A percentile compares a stretch with the other conserved stretches of the same genome.
These are phyloP conservation scores for Suhomyces bribrorum DNA, from an alignment of 1,139 yeast species.

Conservation along the genomic window DNA sequence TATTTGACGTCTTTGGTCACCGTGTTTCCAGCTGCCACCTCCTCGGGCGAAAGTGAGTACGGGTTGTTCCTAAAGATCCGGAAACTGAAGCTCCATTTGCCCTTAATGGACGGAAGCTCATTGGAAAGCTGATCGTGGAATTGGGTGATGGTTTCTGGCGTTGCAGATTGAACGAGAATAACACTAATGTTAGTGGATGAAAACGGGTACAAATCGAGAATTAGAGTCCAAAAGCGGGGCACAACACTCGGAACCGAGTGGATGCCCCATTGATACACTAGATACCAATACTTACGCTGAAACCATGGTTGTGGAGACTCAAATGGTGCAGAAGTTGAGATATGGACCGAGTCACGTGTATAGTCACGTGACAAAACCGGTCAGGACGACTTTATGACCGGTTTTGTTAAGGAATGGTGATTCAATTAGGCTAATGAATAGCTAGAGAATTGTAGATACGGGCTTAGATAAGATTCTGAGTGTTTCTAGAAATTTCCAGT, in stretches of 20 bases:
- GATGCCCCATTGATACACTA: too few species aligned
- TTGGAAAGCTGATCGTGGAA: conserved; percentile 69
- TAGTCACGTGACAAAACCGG: too few species aligned
- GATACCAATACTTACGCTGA: conserved; percentile 34
- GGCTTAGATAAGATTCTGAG: too few species aligned
- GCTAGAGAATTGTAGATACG: too few species aligned
- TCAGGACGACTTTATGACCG: too few species aligned
- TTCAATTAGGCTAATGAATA: too few species aligned
- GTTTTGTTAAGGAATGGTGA: too few species aligned
- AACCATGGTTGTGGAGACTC: conserved; percentile 27
- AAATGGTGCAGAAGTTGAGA: too few species aligned
- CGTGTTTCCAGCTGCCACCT: conserved; percentile 21
- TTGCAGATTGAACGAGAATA: conserved; percentile 54
- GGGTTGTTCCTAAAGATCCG: conserved; percentile 66
- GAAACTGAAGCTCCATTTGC: conserved; percentile 66
- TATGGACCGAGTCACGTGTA: too few species aligned
- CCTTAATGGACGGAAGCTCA: conserved; percentile 57
- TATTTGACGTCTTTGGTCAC: conserved; percentile 44
- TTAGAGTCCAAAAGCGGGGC: neutral
- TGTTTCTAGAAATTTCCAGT: too few species aligned
- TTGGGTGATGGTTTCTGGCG: conserved; percentile 64
- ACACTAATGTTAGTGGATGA: conserved; percentile 36
- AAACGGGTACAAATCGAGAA: neutral
- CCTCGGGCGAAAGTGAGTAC: conserved; percentile 46
- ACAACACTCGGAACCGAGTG: neutral